These are phyloP conservation scores for Cyberlindnera maclurae DNA, from an alignment of 805 yeast species.

Conservation along the genomic window DNA sequence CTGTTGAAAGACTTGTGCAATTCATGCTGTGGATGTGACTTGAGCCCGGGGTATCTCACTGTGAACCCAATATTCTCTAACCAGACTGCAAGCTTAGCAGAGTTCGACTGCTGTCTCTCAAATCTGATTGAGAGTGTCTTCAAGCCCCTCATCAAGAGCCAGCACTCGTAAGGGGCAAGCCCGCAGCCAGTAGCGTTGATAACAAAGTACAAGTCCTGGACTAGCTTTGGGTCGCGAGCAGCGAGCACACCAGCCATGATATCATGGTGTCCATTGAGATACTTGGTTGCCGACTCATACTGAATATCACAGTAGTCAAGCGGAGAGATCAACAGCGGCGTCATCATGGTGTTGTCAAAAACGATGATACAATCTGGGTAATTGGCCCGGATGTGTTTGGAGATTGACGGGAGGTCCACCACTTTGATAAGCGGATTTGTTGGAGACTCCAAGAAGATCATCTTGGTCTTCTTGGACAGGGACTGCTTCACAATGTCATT, in stretches of 20 bases:
- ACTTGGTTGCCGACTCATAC: constrained; percentile 91
- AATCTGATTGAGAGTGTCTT: constrained; percentile 82
- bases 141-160: constrained; percentile 84
- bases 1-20: constrained; percentile 68
- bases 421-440: constrained; percentile 91
- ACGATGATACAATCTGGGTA: constrained; percentile 69
- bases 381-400: constrained; percentile 56
- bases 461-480: constrained; percentile 51
- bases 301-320: constrained; percentile 82
- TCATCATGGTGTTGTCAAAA: constrained; percentile 96
- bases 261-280: constrained; percentile 91
- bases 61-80: constrained; percentile 53
- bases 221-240: constrained; percentile 53
- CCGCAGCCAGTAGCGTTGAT: constrained; percentile 92
- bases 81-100: constrained; percentile 68
- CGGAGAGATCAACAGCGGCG: constrained; percentile 81
- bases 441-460: constrained; percentile 85
- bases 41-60: constrained; percentile 82
- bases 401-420: constrained; percentile 65
- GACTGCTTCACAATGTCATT: constrained; percentile 51
- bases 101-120: constrained; percentile 82
- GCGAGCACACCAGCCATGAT: constrained; percentile 94
- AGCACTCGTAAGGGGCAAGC: constrained; percentile 84
- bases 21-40: constrained; percentile 74
- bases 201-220: constrained; percentile 63